Evolutionary conservation across 1,284 basidiomycete species (phyloP).

Genomic region (Neotropicomus parvogracilis): DNA sequence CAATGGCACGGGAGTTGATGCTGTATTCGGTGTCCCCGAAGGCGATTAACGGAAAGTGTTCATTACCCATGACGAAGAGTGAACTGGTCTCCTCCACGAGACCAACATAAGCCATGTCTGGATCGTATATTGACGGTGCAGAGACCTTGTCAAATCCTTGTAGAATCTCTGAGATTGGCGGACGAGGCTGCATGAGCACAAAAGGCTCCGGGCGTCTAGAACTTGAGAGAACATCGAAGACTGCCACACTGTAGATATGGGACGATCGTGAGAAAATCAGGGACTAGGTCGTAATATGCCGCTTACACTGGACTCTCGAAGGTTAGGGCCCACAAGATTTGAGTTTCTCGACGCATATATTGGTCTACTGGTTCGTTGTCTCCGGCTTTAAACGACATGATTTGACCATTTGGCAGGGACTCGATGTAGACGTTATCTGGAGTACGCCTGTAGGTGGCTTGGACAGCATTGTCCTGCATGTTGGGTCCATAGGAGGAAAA

Average conservation of each 20-base stretch:
- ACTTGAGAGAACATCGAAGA: conserved; percentile 69
- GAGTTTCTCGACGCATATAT: conserved; percentile 34
- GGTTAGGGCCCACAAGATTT: conserved; percentile 44
- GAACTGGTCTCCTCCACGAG: conserved; percentile 67
- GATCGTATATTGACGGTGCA: conserved; percentile 42
- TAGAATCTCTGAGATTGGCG: conserved; percentile 62
- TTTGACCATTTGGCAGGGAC: conserved; percentile 69
- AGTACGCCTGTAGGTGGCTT: conserved; percentile 64
- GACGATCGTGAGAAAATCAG: conserved; percentile 8
- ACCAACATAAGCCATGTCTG: conserved; percentile 68
- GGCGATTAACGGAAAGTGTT: conserved; percentile 69
- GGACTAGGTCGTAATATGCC: not conserved
- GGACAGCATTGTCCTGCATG: conserved; percentile 65
- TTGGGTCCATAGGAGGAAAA: conserved; percentile 86
- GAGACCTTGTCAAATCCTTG: conserved; percentile 37
- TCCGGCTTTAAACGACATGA: conserved; percentile 65
- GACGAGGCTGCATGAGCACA: conserved; percentile 75
- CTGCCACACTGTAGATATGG: conserved; percentile 53
- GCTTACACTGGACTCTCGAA: conserved; percentile 33
- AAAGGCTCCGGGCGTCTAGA: conserved; percentile 54
- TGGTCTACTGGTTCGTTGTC: conserved; percentile 24
- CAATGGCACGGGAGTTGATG: conserved; percentile 33
- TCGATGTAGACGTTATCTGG: conserved; percentile 77
- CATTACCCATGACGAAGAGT: conserved; percentile 75
- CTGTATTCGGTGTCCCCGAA: conserved; percentile 51